Conservation (phyloP, 108 stramenopile genomes). For the Craspedostauros australis region DNA sequence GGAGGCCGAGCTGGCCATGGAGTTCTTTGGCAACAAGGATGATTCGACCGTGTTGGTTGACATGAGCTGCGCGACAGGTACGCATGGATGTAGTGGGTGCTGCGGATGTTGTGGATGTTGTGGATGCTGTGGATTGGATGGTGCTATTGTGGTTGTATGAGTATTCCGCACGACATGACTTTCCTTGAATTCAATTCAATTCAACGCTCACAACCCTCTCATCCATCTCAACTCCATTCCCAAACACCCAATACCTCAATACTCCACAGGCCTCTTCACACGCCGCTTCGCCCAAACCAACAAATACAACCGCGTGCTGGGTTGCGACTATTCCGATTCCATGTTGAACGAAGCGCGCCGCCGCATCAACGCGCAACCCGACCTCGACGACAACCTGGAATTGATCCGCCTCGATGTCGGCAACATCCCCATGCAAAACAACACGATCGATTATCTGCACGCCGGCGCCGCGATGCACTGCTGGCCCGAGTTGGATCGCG, state of each 20-base stretch:
- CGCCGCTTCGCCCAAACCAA: slow-evolving; percentile 72
- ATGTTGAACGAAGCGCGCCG: slow-evolving; percentile 88
- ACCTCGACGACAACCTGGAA: slow-evolving; percentile 53
- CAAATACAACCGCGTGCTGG: slow-evolving; percentile 78
- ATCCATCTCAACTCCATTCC: no score
- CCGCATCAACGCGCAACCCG: slow-evolving; percentile 55
- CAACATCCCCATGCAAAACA: slow-evolving; percentile 71
- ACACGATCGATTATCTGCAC: slow-evolving; percentile 75
- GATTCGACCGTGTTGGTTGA: slow-evolving; percentile 70
- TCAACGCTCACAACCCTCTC: no score
- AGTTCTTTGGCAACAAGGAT: slow-evolving; percentile 61
- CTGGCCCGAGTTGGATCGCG: slow-evolving; percentile 85
- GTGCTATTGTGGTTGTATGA: neutral
- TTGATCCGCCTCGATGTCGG: slow-evolving; percentile 87
- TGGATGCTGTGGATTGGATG: neutral
- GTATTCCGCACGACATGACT: neutral
- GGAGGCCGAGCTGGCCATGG: slow-evolving; percentile 76
- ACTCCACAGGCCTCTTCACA: slow-evolving; percentile 65
- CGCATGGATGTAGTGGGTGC: slow-evolving; percentile 3
- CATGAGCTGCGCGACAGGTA: slow-evolving; percentile 91
- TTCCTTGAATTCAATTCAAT: neutral
- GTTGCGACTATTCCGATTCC: slow-evolving; percentile 86
- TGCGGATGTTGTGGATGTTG: no score
- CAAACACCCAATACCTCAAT: no score
- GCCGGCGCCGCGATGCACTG: slow-evolving; percentile 98